Percentiles rank a stretch among this genome's conserved stretches.
Evolutionary conservation across 371 early-diverging fungal genomes (phyloP).

Genomic region (Zopfochytrium polystomum): DNA sequence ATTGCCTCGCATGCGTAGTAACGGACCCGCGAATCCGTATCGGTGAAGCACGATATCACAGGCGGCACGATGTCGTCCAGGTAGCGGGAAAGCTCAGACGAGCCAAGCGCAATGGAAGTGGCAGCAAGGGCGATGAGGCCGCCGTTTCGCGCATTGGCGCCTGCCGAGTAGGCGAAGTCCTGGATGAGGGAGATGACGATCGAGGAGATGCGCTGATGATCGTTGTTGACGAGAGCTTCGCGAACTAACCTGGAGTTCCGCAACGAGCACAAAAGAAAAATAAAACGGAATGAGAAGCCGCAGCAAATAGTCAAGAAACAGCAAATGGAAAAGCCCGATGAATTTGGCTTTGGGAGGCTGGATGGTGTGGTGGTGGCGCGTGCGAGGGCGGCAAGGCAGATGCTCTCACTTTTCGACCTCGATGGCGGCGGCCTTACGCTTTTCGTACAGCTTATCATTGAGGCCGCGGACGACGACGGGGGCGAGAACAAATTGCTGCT

Average conservation of each 20-base stretch:
- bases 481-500: no score
- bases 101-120: conserved; percentile 77
- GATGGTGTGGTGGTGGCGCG: no score
- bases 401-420: conserved; percentile 74
- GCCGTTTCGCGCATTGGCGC: conserved; percentile 81
- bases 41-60: conserved; percentile 80
- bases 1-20: conserved; percentile 93
- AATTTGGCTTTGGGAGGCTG: no score
- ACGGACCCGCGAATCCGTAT: conserved; percentile 82
- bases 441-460: conserved; percentile 84
- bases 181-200: conserved; percentile 64
- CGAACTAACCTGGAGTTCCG: conserved; percentile 58
- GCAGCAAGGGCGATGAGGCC: conserved; percentile 87
- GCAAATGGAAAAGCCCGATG: no score
- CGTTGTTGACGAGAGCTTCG: conserved; percentile 58
- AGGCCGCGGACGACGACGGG: conserved; percentile 53
- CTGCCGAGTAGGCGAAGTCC: conserved; percentile 78
- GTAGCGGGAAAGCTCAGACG: conserved; percentile 22
- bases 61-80: conserved; percentile 76
- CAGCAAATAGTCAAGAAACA: not conserved
- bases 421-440: conserved; percentile 80
- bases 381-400: not conserved
- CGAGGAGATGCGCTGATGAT: no score
- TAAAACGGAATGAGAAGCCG: not conserved
- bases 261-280: not conserved